Conservation (phyloP, 1,139 yeast genomes). For the Lodderomyces theae region DNA sequence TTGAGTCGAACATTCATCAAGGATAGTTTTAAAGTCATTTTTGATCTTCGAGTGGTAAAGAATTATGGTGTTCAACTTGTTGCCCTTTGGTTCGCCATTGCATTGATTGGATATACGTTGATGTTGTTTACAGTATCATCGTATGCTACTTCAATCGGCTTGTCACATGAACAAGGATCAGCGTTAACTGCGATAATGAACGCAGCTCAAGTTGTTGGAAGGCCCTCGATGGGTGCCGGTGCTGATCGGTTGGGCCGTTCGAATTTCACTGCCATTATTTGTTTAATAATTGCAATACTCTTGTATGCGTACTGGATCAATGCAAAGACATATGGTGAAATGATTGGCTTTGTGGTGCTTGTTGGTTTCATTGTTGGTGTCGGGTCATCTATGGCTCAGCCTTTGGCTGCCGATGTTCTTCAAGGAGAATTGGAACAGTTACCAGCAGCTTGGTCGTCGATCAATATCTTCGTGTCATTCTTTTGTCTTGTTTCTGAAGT, state of each 20-base stretch:
- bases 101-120: conserved; percentile 57
- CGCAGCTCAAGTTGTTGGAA: conserved; percentile 62
- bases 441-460: conserved; percentile 59
- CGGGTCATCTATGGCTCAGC: conserved; percentile 62
- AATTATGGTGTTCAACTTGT: conserved; percentile 41
- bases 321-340: conserved; percentile 47
- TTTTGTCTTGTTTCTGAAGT: conserved; percentile 49
- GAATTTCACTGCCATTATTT: conserved; percentile 42
- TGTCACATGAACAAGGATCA: conserved; percentile 55
- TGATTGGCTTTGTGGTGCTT: conserved; percentile 52
- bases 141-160: conserved; percentile 59
- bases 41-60: conserved; percentile 30
- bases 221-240: conserved; percentile 58
- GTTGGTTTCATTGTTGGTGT: conserved; percentile 59
- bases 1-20: conserved; percentile 20
- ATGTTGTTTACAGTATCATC: conserved; percentile 61
- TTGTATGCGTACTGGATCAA: conserved; percentile 55
- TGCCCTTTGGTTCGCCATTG: conserved; percentile 55
- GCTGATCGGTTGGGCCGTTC: conserved; percentile 61
- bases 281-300: conserved; percentile 33
- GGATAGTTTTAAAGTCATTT: conserved; percentile 22
- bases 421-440: conserved; percentile 40
- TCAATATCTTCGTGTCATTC: conserved; percentile 48
- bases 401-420: conserved; percentile 57
- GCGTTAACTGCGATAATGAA: conserved; percentile 59